Percentiles rank a stretch among this genome's conserved stretches.
Evolutionary conservation across 805 yeast species (phyloP).

Genomic region (Geotrichum ghanense): DNA sequence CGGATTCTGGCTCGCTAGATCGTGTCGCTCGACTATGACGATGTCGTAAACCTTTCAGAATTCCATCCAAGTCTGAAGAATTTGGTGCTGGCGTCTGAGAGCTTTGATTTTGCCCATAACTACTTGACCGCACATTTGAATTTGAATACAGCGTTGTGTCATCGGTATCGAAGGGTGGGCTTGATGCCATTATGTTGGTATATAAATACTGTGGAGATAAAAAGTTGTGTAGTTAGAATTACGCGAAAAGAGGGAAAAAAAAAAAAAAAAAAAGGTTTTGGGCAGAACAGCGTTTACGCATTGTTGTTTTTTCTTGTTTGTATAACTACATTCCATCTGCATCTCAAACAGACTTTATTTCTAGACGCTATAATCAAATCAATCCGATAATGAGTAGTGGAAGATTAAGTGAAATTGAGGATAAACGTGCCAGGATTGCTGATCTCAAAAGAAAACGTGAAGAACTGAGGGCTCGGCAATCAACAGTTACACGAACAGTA

Average conservation of each 20-base stretch:
- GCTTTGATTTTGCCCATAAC: background rate
- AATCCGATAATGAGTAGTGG: conserved; percentile 19
- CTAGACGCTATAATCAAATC: conserved; percentile 2
- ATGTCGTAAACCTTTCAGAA: conserved; percentile 46
- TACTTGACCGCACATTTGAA: background rate
- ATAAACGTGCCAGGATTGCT: conserved; percentile 38
- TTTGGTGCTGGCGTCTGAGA: background rate
- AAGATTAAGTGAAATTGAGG: conserved; percentile 36
- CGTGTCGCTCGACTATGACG: conserved; percentile 19
- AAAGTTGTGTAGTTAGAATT: too few species aligned
- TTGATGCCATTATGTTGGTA: too few species aligned
- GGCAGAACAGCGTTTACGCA: background rate
- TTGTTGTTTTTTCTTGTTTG: background rate
- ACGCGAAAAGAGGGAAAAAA: too few species aligned
- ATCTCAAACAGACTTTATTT: background rate
- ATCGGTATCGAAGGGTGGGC: too few species aligned
- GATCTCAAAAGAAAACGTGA: conserved; percentile 40
- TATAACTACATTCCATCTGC: background rate
- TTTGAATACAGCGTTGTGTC: background rate
- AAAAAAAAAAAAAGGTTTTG: too few species aligned
- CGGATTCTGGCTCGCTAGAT: conserved; percentile 10
- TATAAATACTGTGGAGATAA: too few species aligned
- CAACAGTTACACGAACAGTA: conserved; percentile 4
- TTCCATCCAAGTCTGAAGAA: conserved; percentile 36
- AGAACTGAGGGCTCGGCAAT: conserved; percentile 13